Evolutionary conservation across 495 filamentous ascomycete species (phyloP), one percentile per base, ranked within the genome.

Genomic region (Bacidia gigantensis): DNA sequence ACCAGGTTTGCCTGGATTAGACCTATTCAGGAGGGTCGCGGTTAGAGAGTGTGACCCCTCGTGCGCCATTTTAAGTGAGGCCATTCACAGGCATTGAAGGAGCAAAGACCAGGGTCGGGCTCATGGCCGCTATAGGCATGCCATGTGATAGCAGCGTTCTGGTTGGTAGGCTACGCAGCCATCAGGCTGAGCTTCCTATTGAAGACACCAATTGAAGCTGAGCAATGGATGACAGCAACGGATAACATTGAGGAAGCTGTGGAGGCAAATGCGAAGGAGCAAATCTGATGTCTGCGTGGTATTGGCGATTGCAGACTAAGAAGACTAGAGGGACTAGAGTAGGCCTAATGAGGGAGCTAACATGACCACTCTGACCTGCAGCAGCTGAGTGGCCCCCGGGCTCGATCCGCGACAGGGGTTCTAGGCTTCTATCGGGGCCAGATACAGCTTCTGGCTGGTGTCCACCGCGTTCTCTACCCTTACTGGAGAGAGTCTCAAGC

Each of bases 281-380:
- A 44, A 26, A 50, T 43, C 54, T 52, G 29, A 44, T 18, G 35
- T 53, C 40, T 40, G 50, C 20, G 29, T 54, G 18, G 2, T 11
- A n/a, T 52, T 22, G 40, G 24, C 41, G 49, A 22, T 11, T 9
- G 21, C 10, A 42, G 25, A 20, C 22, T 49, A 46, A 55, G n/a
- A n/a, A n/a, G n/a, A n/a, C n/a, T n/a, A n/a, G n/a, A 40, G 51
- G 42, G 38, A 44, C 26, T 35, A 51, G 55, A 41, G 10, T 43
- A 48, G 42, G n/a, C 42, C 42, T 26, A 20, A 26, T 25, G 32
- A 38, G 38, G 55, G 47, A 40, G 39, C 46, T 57, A 53, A 50
- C 7, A n/a, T 22, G 9, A 22, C 7, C 41, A 22, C n/a, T 29
- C 17, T 50, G 44, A 48, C 45, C 39, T 43, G 46, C 25, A 45